Conservation (phyloP, 2,329 filamentous ascomycete genomes). For the Aspergillus calidoustus region DNA sequence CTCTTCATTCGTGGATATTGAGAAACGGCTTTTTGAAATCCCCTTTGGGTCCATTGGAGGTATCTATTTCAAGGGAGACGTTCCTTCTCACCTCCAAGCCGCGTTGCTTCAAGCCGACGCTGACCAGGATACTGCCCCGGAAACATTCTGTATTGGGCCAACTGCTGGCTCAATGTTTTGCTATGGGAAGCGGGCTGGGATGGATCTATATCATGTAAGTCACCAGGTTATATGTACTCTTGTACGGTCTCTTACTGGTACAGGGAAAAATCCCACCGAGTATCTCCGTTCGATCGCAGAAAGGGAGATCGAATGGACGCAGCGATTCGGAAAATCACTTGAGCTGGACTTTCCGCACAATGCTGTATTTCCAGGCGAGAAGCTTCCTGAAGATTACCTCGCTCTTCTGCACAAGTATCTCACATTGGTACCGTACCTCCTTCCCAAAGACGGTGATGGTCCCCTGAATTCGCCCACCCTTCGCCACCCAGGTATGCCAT, state of each 20-base stretch:
- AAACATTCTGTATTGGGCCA: slow-evolving; percentile 27
- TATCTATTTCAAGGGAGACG: slow-evolving; percentile 28
- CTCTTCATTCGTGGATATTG: slow-evolving; percentile 27
- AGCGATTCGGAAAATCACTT: slow-evolving; percentile 26
- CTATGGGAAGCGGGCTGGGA: slow-evolving; percentile 23
- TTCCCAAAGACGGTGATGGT: slow-evolving; percentile 20
- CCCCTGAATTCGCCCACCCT: slow-evolving; percentile 25
- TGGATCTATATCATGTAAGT: background rate
- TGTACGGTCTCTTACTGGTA: background rate
- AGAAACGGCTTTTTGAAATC: slow-evolving; percentile 25
- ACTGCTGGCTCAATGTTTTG: slow-evolving; percentile 35
- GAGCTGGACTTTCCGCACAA: slow-evolving; percentile 31
- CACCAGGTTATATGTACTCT: background rate
- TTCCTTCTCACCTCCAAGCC: slow-evolving; percentile 18
- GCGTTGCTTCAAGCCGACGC: slow-evolving; percentile 19
- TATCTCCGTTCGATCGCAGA: slow-evolving; percentile 26
- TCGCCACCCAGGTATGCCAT: slow-evolving; percentile 26
- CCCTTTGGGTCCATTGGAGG: slow-evolving; percentile 26
- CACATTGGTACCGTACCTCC: slow-evolving; percentile 26
- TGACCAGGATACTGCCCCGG: slow-evolving; percentile 17
- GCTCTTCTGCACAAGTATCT: slow-evolving; percentile 29
- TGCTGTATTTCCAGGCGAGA: slow-evolving; percentile 23
- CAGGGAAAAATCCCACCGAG: background rate
- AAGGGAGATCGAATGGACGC: slow-evolving; percentile 26
- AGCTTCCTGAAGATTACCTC: slow-evolving; percentile 23